Evolutionary conservation across 306 rosid species (phyloP), one percentile per base, ranked within the genome.

Genomic region (Vicia sativa): DNA sequence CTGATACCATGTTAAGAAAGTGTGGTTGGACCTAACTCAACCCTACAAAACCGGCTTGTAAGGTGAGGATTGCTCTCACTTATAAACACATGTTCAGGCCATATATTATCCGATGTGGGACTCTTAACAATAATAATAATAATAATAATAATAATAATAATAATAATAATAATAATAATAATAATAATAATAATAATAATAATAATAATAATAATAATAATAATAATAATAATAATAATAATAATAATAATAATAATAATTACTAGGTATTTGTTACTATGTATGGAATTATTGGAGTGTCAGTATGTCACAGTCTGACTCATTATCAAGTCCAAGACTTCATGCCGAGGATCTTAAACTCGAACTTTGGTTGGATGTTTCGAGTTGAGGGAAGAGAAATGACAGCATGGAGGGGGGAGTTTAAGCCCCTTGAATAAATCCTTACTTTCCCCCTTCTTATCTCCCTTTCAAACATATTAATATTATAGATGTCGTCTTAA

Each of bases 281-380:
- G 2, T 35, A 54, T 70, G 68, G 18, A 42, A 37, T 58, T 16
- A 15, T 34, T 58, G 64, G 49, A 11, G 66, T 15, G 54, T 65
- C 16, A 13, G 34, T 11, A 46, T 15, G 48, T 65, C 28, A 12
- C 28, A 43, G 42, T 11, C 39, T 59, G 29, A 38, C 21, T 69
- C 62, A 56, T 64, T 34, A 25, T 62, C 50, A 54, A 35, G 39
- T 25, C 67, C 67, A 48, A 41, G 57, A 16, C 60, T 57, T 41
- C 7, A 6, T 34, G 46, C 23, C 42, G 71, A 34, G 56, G 60
- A 73, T 74, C 37, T 75, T 67, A 67, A 58, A 18, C 65, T 61
- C 14, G 62, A 58, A 18, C 65, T 61, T 10, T 54, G 66, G 56
- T 74, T 14, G 61, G 67, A 44, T 34, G 41, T 50, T 60, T 29